A percentile compares a stretch with the other conserved stretches of the same genome.
These are phyloP conservation scores for Wallemia ichthyophaga DNA, from an alignment of 1,284 basidiomycete genomes.

Conservation along the genomic window DNA sequence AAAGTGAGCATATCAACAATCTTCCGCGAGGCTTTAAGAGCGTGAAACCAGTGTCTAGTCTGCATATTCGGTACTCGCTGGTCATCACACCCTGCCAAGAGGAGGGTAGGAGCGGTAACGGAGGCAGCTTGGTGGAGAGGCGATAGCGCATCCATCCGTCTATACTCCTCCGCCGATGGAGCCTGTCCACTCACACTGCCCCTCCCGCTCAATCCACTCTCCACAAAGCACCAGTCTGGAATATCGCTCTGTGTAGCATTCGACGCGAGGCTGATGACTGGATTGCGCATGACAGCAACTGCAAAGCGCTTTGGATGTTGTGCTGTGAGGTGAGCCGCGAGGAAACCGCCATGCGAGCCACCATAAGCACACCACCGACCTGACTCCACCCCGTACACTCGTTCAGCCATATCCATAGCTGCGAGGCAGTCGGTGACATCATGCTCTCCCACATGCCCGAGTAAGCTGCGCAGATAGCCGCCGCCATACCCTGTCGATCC, in stretches of 20 bases:
- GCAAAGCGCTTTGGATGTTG: not conserved
- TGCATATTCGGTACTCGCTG: not conserved
- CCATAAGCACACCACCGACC: slow-evolving; percentile 29
- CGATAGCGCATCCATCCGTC: not conserved
- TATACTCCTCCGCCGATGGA: not conserved
- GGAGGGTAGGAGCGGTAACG: not conserved
- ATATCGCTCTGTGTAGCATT: not conserved
- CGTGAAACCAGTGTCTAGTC: not conserved
- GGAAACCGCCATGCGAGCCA: slow-evolving; percentile 43
- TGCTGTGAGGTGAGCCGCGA: slow-evolving; percentile 21
- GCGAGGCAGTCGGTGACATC: slow-evolving; percentile 35
- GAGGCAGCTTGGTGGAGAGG: not conserved
- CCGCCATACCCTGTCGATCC: slow-evolving; percentile 33
- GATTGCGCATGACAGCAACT: not conserved
- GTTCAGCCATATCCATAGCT: slow-evolving; percentile 21
- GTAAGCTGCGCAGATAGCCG: slow-evolving; percentile 17
- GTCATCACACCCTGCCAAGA: not conserved
- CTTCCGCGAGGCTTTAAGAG: not conserved
- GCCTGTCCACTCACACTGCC: too few relatives aligned
- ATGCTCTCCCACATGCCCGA: slow-evolving; percentile 30
- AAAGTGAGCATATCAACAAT: not conserved
- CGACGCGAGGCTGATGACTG: not conserved
- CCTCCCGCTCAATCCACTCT: too few relatives aligned
- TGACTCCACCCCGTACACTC: slow-evolving; percentile 20
- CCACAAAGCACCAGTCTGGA: not conserved